Conservation (phyloP, 306 rosid species). For the Gastrolobium villosum region DNA sequence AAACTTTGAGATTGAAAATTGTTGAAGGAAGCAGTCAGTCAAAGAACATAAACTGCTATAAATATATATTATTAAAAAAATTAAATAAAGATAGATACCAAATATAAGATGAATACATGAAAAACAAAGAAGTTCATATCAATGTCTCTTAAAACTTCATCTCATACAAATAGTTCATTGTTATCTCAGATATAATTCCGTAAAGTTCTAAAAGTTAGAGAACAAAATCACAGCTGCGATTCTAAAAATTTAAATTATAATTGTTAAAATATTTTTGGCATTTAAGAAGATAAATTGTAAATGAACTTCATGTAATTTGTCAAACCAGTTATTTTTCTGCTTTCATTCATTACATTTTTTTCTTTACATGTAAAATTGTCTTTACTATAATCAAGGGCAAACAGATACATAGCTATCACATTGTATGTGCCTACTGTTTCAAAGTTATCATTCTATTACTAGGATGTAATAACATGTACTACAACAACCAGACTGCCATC, state of each 20-base stretch:
- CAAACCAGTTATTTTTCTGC: too few species aligned
- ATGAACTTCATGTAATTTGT: too few species aligned
- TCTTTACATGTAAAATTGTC: too few species aligned
- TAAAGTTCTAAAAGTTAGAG: constrained; percentile 6
- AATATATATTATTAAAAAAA: not conserved
- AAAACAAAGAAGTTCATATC: not conserved
- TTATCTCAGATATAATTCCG: not conserved
- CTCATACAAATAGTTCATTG: constrained; percentile 27
- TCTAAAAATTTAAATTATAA: not conserved
- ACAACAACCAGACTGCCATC: not conserved
- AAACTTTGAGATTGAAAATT: constrained; percentile 25
- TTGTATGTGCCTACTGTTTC: too few species aligned
- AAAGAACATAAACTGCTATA: constrained; percentile 10
- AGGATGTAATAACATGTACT: not conserved
- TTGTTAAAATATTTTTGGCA: constrained; percentile 1
- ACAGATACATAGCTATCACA: too few species aligned
- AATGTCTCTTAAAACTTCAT: constrained; percentile 10
- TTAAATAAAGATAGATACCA: not conserved
- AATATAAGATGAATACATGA: constrained; percentile 30
- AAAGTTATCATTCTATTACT: too few species aligned
- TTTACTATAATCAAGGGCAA: too few species aligned
- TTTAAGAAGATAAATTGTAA: constrained; percentile 20
- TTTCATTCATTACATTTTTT: too few species aligned
- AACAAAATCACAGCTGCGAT: not conserved
- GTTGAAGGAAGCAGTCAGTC: constrained; percentile 7